Evolutionary conservation across 306 rosid species (phyloP), one percentile per base, ranked within the genome.

Genomic region (Citrullus amarus): DNA sequence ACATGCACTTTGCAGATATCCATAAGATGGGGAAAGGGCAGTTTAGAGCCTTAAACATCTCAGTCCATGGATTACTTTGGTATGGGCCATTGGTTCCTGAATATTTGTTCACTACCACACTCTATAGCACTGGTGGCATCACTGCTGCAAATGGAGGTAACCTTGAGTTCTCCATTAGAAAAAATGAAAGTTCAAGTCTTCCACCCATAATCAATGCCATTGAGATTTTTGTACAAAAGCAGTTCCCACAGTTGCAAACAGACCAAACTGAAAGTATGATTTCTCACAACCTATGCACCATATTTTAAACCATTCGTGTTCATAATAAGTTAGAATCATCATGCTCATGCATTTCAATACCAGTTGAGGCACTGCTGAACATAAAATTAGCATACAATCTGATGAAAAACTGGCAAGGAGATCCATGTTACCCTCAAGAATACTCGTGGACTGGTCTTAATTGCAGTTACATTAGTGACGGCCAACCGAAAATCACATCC

Each of bases 191-290:
- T 17, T 83, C 88, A 34, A 83, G 81, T 12, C 86, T 14, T 54
- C 87, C 85, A 66, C 90, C 90, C 8, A 62, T 83, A 56, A 82
- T 85, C 79, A 87, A 87, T 81, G 90, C 86, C 61, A 43, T 87
- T 79, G 90, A 87, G 77, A 79, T 87, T 67, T 87, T 81, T 75
- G 3, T 43, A 17, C 65, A 6, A 20, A 81, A 73, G 59, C 72
- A 81, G 11, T 59, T 83, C 51, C 61, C 65, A 56, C 70, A 85
- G 6, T 15, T 57, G 54, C 79, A 84, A 51, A 85, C 90, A 51
- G 41, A 59, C 55, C 84, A 77, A 80, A 65, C 48, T 17, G 86
- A 85, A 59, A 80, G 90, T 87, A 76, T 36, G 80, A 69, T 72
- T 6, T 14, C 25, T 50, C 43, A 6, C 38, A 3, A 7, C 9